Evolutionary conservation across 352 stramenopile genomes (phyloP).

Genomic region (Globisporangium viniferum): DNA sequence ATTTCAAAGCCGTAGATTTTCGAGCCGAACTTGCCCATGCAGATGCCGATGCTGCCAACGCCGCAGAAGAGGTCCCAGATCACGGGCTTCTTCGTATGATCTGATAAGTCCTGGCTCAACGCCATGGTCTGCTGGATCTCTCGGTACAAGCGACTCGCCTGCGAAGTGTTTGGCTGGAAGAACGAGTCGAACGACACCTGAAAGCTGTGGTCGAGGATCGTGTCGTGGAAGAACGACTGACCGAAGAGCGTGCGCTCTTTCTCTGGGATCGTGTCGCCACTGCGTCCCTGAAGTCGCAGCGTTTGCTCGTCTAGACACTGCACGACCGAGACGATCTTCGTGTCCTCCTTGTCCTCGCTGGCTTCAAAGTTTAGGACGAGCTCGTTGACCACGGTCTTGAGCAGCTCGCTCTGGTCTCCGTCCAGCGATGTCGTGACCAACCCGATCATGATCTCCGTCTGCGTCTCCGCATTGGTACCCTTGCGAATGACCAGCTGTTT

Average conservation of each 20-base stretch:
- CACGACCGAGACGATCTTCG: conserved; percentile 52
- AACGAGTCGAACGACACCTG: conserved; percentile 73
- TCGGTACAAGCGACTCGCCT: conserved; percentile 54
- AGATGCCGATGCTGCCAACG: conserved; percentile 80
- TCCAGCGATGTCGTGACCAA: conserved; percentile 56
- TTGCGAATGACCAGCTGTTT: conserved; percentile 68
- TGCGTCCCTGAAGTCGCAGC: conserved; percentile 32
- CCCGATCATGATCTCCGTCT: conserved; percentile 57
- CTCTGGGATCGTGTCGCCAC: background rate
- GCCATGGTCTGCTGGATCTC: conserved; percentile 44
- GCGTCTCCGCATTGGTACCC: conserved; percentile 24
- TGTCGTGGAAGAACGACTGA: conserved; percentile 43
- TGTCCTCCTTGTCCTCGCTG: background rate
- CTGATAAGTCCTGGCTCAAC: background rate
- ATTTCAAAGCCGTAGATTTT: conserved; percentile 73
- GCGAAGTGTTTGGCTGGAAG: conserved; percentile 72
- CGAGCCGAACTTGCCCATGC: conserved; percentile 39
- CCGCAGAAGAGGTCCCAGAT: conserved; percentile 83
- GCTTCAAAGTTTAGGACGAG: conserved; percentile 22
- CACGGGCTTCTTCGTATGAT: conserved; percentile 31
- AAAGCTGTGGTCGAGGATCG: conserved; percentile 57
- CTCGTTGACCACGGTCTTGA: conserved; percentile 32
- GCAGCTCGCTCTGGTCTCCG: conserved; percentile 25
- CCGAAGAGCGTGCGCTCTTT: conserved; percentile 47
- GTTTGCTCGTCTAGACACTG: conserved; percentile 62